Base-by-base conservation (phyloP, 768 basidiomycete species). In the Trametes cubensis region DNA sequence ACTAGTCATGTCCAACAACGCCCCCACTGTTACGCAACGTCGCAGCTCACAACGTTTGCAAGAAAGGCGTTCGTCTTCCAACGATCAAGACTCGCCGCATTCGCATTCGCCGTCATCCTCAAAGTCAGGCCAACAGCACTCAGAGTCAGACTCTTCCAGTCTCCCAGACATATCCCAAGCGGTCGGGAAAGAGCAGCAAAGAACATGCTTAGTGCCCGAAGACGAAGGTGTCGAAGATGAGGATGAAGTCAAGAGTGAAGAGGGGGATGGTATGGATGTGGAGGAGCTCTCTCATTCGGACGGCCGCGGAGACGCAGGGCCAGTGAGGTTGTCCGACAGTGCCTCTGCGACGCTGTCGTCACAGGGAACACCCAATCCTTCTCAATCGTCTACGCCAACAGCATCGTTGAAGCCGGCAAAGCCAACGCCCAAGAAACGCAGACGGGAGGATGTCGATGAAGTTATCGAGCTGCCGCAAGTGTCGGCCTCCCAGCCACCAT, bases 401-500 rank as follows among this genome's bases (percentile, higher is more conserved):
- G n/a, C 26, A 2, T 20, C 55, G 13, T 8, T 6, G 6, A 41
- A 46, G 26, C 7, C n/a, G 11, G 17, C 55, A 13, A 1, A 21
- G 10, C 44, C 6, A 8, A 3, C 54, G 3, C 13, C 40, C 6
- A 49, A 21, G 15, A 59, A 58, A 40, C 49, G 58, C 4, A 28
- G n/a, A 13, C 42, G 42, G 8, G 55, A 56, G 10, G n/a, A 25
- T 23, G 55, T 20, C 3, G 49, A 49, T 28, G 28, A 20, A 2
- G 15, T 46, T 14, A 11, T 15, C 6, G 58, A 59, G 28, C 40
- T 45, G 2, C 41, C 40, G 18, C 49, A 17, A 21, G 8, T 52
- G 13, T 41, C 58, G 3, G 58, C 58, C 14, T 51, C 58, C 2
- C 58, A 59, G 28, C 58, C 58, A 23, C 55, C 45, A 2, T n/a